Evolutionary conservation across 139 green algal genomes (phyloP).

Genomic region (Chlamydomonas schloesseri): DNA sequence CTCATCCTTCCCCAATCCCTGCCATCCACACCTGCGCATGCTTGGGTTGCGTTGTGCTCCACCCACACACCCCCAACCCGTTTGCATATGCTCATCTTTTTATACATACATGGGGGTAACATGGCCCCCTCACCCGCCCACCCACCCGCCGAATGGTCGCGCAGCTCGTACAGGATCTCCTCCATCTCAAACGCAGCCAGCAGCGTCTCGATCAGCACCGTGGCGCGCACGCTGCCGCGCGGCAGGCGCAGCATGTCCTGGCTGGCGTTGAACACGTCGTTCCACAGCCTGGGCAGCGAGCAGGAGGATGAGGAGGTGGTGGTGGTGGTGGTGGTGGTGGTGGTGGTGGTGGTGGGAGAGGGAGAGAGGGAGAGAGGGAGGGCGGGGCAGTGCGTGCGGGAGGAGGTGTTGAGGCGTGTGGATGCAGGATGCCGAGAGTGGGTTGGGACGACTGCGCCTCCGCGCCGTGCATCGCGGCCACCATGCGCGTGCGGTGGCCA

Average conservation of each 20-base stretch:
- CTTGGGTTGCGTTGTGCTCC: too few species aligned
- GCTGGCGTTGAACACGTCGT: slow-evolving; percentile 77
- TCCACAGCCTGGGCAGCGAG: slow-evolving; percentile 70
- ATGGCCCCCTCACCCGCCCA: neutral
- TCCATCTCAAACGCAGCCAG: slow-evolving; percentile 94
- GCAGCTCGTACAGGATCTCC: slow-evolving; percentile 93
- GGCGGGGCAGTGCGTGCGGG: neutral
- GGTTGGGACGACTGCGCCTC: too few species aligned
- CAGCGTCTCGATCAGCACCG: slow-evolving; percentile 92
- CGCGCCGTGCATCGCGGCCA: too few species aligned
- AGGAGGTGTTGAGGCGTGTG: neutral
- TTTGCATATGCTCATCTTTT: too few species aligned
- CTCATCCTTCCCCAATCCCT: too few species aligned
- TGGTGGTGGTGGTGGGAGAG: too few species aligned
- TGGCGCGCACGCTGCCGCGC: slow-evolving; percentile 84
- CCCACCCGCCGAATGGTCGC: slow-evolving; percentile 76
- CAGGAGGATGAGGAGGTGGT: neutral
- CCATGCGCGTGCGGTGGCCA: too few species aligned
- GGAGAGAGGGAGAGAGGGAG: neutral
- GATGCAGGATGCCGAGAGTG: too few species aligned
- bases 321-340: neutral
- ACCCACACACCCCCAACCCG: too few species aligned
- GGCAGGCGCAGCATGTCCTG: slow-evolving; percentile 78
- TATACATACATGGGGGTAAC: too few species aligned
- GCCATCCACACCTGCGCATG: too few species aligned